Evolutionary conservation across 2,329 filamentous ascomycete species (phyloP), one percentile per base, ranked within the genome.

Genomic region (Dactylellina drechsleri): DNA sequence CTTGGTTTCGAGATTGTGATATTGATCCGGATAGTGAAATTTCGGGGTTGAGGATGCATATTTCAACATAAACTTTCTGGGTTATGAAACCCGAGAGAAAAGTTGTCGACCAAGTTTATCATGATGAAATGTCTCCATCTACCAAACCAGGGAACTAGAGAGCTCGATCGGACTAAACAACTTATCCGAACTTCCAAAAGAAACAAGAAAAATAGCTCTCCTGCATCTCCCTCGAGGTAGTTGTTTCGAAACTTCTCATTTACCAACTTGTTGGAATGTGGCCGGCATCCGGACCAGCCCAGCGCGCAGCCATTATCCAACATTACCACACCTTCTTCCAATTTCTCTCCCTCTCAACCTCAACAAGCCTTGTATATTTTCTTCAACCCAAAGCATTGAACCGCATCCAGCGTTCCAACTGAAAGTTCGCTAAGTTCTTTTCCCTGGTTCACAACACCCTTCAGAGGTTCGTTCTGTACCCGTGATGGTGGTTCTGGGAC

Each of bases 291-390:
- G 40, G 36, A 12, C 47, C 8, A 67, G 54, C 54, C 54, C 50
- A 47, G 56, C 47, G 23, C 16, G 47, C 56, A 50, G 15, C 16
- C 47, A 57, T 47, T 15, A 15, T 47, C 13, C 13, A 47, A 47
- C 16, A 18, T 18, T 47, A n/a, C 28, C 53, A 56, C 50, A 50
- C 66, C 66, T 36, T 4, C 31, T 36, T 36, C 31, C 31, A 10
- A 36, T 36, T 36, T 36, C 31, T 10, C 31, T 36, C 31, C 31
- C 31, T 36, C 31, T 36, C 31, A 64, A 31, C 59, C 59, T 71
- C 66, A 71, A 52, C 66, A 71, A 41, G 52, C 64, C 16, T 71
- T 71, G 47, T 64, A 71, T n/a, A 71, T 31, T 59, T 71, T 71
- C 59, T 71, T 71, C 59, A 71, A 53, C 59, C 66, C 66, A 54